Percentiles rank a stretch among this genome's conserved stretches.
Evolutionary conservation across 2,329 filamentous ascomycete species (phyloP).

Genomic region (Ophiocordyceps camponoti-saundersi): DNA sequence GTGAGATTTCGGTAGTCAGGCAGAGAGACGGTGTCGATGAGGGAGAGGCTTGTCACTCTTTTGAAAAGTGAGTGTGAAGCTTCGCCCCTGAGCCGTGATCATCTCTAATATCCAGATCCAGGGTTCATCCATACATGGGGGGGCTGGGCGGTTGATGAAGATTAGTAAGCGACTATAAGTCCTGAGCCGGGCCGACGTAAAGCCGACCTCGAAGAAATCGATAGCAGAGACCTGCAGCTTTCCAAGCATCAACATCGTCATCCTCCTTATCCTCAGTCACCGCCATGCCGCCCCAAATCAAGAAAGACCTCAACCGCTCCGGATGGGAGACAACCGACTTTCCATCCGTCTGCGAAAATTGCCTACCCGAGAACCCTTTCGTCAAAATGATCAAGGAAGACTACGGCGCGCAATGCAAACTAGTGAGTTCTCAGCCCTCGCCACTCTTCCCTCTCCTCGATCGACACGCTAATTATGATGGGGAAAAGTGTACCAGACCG

Average conservation of each 20-base stretch:
- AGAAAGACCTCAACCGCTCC: constrained; percentile 85
- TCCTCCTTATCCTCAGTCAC: not conserved
- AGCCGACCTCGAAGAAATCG: not conserved
- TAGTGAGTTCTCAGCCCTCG: constrained; percentile 18
- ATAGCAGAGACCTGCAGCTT: not conserved
- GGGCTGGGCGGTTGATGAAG: too few relatives aligned
- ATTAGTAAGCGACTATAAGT: not conserved
- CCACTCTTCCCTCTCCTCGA: not conserved
- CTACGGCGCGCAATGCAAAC: constrained; percentile 72
- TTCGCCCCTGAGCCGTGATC: not conserved
- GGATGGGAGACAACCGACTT: constrained; percentile 93
- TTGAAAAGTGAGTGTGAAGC: not conserved
- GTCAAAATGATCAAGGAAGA: constrained; percentile 99
- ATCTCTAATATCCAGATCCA: not conserved
- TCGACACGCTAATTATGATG: not conserved
- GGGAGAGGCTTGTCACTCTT: too few relatives aligned
- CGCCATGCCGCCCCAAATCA: constrained; percentile 76
- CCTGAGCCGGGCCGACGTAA: not conserved
- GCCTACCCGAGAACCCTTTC: constrained; percentile 89
- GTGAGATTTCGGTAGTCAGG: not conserved
- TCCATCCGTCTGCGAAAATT: constrained; percentile 79
- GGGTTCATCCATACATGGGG: not conserved
- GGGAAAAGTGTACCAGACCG: constrained; percentile 58
- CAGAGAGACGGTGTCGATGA: not conserved
- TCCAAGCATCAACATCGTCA: not conserved